Evolutionary conservation across 2,329 filamentous ascomycete genomes (phyloP).

Genomic region (Cladophialophora bantiana): DNA sequence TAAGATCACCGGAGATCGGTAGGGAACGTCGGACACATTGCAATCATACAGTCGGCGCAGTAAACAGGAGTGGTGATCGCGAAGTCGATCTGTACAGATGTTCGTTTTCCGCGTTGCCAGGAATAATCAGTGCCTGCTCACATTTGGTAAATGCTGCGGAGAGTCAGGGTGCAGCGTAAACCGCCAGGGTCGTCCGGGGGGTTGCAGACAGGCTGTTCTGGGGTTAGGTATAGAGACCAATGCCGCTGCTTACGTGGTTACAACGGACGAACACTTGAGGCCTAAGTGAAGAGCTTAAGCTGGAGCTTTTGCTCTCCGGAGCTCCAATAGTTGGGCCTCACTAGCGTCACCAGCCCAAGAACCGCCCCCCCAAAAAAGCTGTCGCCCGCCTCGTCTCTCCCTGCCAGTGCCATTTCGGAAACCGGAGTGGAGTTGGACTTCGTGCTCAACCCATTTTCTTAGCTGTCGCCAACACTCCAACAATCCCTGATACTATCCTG

Average conservation of each 20-base stretch:
- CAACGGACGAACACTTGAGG: background rate
- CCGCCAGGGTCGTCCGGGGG: background rate
- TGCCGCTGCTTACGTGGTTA: conserved; percentile 12
- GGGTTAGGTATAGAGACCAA: conserved; percentile 4
- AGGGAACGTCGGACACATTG: conserved; percentile 23
- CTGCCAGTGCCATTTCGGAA: conserved; percentile 18
- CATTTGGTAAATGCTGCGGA: conserved; percentile 17
- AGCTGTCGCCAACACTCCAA: conserved; percentile 33
- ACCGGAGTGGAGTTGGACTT: conserved; percentile 20
- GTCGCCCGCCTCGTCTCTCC: conserved; percentile 18
- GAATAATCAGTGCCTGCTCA: conserved; percentile 20
- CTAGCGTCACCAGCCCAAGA: background rate
- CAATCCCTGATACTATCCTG: conserved; percentile 15
- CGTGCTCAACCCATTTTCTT: conserved; percentile 32
- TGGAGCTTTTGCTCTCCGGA: conserved; percentile 3
- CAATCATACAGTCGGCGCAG: conserved; percentile 15
- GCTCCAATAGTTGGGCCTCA: conserved; percentile 13
- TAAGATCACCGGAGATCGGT: conserved; percentile 18
- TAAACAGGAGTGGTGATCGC: background rate
- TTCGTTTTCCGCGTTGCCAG: conserved; percentile 12
- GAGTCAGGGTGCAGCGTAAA: conserved; percentile 3
- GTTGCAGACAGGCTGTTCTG: conserved; percentile 5
- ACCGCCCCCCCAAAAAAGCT: conserved; percentile 13
- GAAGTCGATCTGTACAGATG: background rate
- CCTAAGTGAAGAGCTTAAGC: conserved; percentile 10